Evolutionary conservation across 305 asterid genomes (phyloP), one percentile per base, ranked within the genome.

Genomic region (Solanum hybrid): DNA sequence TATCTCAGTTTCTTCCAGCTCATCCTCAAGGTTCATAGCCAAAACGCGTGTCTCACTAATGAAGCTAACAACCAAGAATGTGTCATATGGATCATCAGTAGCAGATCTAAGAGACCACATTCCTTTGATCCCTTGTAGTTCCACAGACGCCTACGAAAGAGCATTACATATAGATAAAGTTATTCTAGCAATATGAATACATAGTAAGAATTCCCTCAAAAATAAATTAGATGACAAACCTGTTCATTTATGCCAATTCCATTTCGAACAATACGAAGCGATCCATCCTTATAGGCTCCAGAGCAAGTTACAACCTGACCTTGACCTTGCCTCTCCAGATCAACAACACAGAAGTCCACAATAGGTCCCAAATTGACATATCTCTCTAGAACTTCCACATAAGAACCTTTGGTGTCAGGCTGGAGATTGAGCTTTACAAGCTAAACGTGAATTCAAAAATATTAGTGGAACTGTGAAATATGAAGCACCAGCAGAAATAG

Each of bases 281-380:
- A 97, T 77, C 98, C 99, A 92, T 97, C 99, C 93, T 96, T 96
- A 90, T 94, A 97, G 91, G 99, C 99, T 90, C 99, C 99, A 22
- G 98, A 97, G 94, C 99, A 97, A 80, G 99, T 97, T 89, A 97
- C 99, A 90, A 97, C 99, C 95, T 97, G 99, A 89, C 99, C 99
- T 94, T 97, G 99, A 92, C 99, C 99, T 95, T 97, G 99, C 94
- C 99, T 95, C 94, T 97, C 99, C 90, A 97, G 92, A 92, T 97
- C 99, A 91, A 97, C 99, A 89, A 97, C 99, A 86, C 98, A 97
- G 92, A 97, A 97, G 93, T 97, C 99, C 73, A 97, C 98, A 88
- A 97, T 97, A 51, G 99, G 99, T 61, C 99, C 99, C 96, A 97
- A 93, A 92, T 97, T 97, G 89, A 97, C 97, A 92, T 92, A 97